Base-by-base conservation (phyloP, 2,329 filamentous ascomycete genomes). In the Alternaria incomplexa region DNA sequence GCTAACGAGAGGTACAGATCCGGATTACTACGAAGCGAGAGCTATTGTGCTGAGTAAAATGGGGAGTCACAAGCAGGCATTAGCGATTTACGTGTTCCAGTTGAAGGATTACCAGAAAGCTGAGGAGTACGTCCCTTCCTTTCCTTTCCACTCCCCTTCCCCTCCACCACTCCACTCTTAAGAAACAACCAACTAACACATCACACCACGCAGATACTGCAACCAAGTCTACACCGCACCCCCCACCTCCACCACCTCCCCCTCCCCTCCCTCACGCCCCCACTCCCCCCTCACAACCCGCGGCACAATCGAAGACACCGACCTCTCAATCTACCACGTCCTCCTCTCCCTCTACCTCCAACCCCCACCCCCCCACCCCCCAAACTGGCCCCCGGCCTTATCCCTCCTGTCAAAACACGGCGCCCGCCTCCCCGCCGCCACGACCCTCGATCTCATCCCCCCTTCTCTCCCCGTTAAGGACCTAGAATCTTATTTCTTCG, bases 41-140 rank as follows among this genome's bases (percentile, higher is more conserved):
- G 96, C 96, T 7, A 90, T 98, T 47, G 90, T 98, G 20, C 87
- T 98, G 43, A 93, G 93, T 80, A 96, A 96, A 71, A 97, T 98
- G 92, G 93, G 93, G 7, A 91, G 95, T 72, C 94, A 99, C 81
- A 94, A 93, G 76, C 93, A 98, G 80, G 96, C 96, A 0, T 83
- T 99, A n/a, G 91, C 96, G 77, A 97, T 99, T 56, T 99, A 97
- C 77, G 95, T 98, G 26, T 99, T 97, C 82, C 96, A 95, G 79
- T 88, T 99, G 79, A 84, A 91, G 69, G 91, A 97, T 78, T 95
- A 92, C 66, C 84, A 83, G 12, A 98, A 97, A 80, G 96, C 96
- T 30, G 96, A 99, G 86, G 93, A 97, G 90, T 97, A 68, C 56
- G 72, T 54, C 11, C 43, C 10, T 6, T 13, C 12, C 22, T n/a